Percentiles rank a stretch among this genome's conserved stretches.
phyloP scores from a whole-genome alignment of 352 stramenopile genomes.

The Phytopythium litorale region DNA sequence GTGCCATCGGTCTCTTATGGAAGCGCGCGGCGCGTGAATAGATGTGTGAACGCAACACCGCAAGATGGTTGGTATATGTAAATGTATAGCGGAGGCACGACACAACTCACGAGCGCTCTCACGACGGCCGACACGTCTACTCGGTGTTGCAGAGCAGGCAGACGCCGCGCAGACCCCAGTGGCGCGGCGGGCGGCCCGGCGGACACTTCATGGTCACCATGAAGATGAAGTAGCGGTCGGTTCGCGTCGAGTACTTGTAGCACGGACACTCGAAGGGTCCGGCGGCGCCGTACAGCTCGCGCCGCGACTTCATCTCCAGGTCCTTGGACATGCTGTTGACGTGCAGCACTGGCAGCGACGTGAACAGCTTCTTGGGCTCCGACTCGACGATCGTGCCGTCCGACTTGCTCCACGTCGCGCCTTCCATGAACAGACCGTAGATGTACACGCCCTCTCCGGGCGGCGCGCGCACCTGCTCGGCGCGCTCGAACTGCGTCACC shows the following conservation, averaged over 20 bases:
- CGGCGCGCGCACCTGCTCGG: constrained; percentile 85
- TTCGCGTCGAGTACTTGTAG: constrained; percentile 97
- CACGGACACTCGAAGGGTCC: constrained; percentile 95
- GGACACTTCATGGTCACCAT: constrained; percentile 92
- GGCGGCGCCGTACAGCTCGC: constrained; percentile 90
- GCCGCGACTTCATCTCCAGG: constrained; percentile 89
- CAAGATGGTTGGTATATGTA: constrained; percentile 4
- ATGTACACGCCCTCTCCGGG: constrained; percentile 96
- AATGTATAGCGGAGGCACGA: constrained; percentile 6
- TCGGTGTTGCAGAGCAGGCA: constrained; percentile 95
- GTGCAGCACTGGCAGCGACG: constrained; percentile 93
- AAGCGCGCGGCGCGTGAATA: constrained; percentile 3
- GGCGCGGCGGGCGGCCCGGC: constrained; percentile 84
- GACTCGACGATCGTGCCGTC: constrained; percentile 94
- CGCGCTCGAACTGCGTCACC: constrained; percentile 92
- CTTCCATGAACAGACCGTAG: constrained; percentile 97
- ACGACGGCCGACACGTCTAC: constrained; percentile 16
- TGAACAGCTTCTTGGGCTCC: constrained; percentile 97
- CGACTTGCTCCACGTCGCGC: constrained; percentile 93
- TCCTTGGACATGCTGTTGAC: constrained; percentile 95
- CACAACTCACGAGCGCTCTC: not conserved
- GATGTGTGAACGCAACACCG: not conserved
- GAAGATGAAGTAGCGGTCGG: constrained; percentile 96
- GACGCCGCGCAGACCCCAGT: constrained; percentile 94
- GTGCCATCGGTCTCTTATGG: not conserved